A percentile compares a stretch with the other conserved stretches of the same genome.
phyloP scores from a whole-genome alignment of 805 yeast species.

The Soucietia sequanensis region DNA sequence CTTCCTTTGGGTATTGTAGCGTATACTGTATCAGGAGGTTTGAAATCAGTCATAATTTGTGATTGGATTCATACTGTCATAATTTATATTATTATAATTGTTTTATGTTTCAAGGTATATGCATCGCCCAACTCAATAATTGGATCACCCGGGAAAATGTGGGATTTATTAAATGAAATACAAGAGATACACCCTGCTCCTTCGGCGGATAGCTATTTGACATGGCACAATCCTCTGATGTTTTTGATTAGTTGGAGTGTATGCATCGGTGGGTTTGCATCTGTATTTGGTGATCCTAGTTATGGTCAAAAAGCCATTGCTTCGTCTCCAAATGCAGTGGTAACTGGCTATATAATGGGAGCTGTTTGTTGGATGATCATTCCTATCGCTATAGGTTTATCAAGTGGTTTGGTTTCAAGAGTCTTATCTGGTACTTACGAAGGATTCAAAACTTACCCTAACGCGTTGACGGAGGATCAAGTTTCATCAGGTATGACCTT shows the following conservation, averaged over 20 bases:
- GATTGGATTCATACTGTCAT: constrained; percentile 25
- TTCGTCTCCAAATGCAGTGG: constrained; percentile 17
- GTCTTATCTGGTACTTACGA: constrained; percentile 20
- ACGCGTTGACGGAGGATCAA: constrained; percentile 13
- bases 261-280: constrained; percentile 22
- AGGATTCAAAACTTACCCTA: constrained; percentile 20
- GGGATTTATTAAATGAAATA: constrained; percentile 17
- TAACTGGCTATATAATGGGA: constrained; percentile 21
- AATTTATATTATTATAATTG: constrained; percentile 17
- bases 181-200: no score
- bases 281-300: constrained; percentile 21
- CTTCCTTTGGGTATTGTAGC: constrained; percentile 23
- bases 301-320: constrained; percentile 25
- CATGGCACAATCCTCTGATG: constrained; percentile 18
- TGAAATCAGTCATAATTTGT: constrained; percentile 24
- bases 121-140: constrained; percentile 15
- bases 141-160: constrained; percentile 24
- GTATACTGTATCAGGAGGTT: constrained; percentile 23
- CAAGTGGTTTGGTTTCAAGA: constrained; percentile 40
- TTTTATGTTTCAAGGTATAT: constrained; percentile 17
- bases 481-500: constrained; percentile 21
- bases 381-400: constrained; percentile 22
- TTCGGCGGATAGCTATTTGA: constrained; percentile 13
- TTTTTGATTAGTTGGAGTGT: constrained; percentile 17
- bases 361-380: constrained; percentile 24